A percentile compares a stretch with the other conserved stretches of the same genome.
These are phyloP conservation scores for Quercus phellos DNA, from an alignment of 331 rosid species.

Conservation along the genomic window DNA sequence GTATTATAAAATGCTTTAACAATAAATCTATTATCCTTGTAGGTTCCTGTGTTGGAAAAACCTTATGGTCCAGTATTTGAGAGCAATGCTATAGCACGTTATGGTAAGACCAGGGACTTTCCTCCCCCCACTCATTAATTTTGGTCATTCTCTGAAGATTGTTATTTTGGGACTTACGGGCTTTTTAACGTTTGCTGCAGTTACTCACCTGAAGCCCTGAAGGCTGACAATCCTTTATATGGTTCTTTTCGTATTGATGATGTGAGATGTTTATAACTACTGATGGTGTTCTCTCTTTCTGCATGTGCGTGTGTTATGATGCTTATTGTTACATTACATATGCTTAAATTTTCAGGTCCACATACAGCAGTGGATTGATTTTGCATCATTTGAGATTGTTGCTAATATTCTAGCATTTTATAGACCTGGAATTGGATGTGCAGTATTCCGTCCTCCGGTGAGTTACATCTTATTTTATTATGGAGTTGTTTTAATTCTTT, in stretches of 20 bases:
- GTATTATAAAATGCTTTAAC: not conserved
- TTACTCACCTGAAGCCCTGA: constrained; percentile 55
- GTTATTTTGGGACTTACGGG: not conserved
- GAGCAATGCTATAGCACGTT: constrained; percentile 86
- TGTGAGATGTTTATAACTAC: constrained; percentile 20
- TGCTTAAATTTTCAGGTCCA: constrained; percentile 44
- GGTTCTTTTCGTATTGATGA: constrained; percentile 59
- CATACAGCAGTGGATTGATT: constrained; percentile 87
- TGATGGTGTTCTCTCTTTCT: not conserved
- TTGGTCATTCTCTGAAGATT: not conserved
- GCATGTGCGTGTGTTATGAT: not conserved
- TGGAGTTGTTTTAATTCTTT: too few species aligned
- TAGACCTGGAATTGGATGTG: constrained; percentile 45
- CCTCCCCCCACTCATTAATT: not conserved
- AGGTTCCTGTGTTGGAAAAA: constrained; percentile 74
- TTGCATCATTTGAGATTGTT: too few species aligned
- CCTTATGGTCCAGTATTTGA: constrained; percentile 69
- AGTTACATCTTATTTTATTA: constrained; percentile 15
- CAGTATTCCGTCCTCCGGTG: constrained; percentile 51
- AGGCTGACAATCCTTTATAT: constrained; percentile 39
- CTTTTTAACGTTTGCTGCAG: constrained; percentile 34
- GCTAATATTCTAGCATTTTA: constrained; percentile 17
- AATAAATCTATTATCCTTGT: not conserved
- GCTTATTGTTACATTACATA: not conserved
- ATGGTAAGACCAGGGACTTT: constrained; percentile 31